Percentiles rank a stretch among this genome's conserved stretches.
Conservation (phyloP, 805 yeast genomes). For the Yarrowia deformans region DNA sequence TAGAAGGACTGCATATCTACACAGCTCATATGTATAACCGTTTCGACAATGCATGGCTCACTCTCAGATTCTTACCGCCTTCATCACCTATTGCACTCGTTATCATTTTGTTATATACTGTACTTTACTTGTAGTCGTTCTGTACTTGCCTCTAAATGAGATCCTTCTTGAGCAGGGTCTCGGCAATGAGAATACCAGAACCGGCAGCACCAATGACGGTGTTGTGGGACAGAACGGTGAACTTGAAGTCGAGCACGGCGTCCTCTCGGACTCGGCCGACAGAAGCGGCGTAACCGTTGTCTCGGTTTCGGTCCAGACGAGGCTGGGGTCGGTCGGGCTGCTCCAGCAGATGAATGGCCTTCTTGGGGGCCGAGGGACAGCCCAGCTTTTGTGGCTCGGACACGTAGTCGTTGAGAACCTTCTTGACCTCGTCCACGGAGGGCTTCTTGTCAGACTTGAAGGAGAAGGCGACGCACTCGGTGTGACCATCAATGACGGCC, state of each 20-base stretch:
- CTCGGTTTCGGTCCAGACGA: slow-evolving; percentile 94
- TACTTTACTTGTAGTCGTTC: not conserved
- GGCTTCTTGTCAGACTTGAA: slow-evolving; percentile 88
- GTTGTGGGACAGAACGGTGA: slow-evolving; percentile 97
- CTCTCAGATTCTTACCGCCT: no score
- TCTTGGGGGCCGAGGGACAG: slow-evolving; percentile 92
- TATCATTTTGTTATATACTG: not conserved
- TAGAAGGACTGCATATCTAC: not conserved
- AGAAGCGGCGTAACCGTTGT: slow-evolving; percentile 89
- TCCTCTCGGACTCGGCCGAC: slow-evolving; percentile 96
- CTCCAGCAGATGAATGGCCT: slow-evolving; percentile 89
- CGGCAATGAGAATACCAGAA: slow-evolving; percentile 95
- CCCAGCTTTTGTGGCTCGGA: slow-evolving; percentile 83
- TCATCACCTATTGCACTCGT: not conserved
- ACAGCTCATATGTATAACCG: not conserved
- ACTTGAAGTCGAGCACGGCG: slow-evolving; percentile 90
- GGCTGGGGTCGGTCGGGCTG: slow-evolving; percentile 97
- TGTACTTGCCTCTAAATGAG: slow-evolving; percentile 58
- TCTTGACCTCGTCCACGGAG: slow-evolving; percentile 77
- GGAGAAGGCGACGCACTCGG: slow-evolving; percentile 88
- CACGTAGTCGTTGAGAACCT: slow-evolving; percentile 70
- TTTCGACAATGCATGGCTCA: no score
- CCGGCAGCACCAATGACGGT: slow-evolving; percentile 99
- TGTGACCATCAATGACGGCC: slow-evolving; percentile 97
- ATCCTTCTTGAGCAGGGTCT: slow-evolving; percentile 78